Conservation (phyloP, 2,329 filamentous ascomycete species). For the Didymella lethalis region DNA sequence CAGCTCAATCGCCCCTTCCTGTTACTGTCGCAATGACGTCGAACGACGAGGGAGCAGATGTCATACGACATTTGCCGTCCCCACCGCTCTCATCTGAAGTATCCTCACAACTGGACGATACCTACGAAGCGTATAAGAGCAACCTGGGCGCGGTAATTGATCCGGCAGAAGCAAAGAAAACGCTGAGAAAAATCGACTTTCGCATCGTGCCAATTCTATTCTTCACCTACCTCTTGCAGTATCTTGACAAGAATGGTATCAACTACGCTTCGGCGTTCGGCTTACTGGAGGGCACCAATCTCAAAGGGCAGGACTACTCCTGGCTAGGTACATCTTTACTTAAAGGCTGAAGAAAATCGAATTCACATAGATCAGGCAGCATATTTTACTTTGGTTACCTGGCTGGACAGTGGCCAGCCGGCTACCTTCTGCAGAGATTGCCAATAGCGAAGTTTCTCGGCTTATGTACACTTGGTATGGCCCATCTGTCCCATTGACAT, state of each 20-base stretch:
- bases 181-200: slow-evolving; percentile 42
- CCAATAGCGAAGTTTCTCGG: slow-evolving; percentile 58
- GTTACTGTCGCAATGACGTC: slow-evolving; percentile 18
- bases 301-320: slow-evolving; percentile 42
- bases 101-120: slow-evolving; percentile 42
- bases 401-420: slow-evolving; percentile 55
- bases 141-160: slow-evolving; percentile 31
- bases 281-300: slow-evolving; percentile 56
- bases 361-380: slow-evolving; percentile 35
- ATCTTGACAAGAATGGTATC: slow-evolving; percentile 58
- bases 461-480: slow-evolving; percentile 49
- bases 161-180: slow-evolving; percentile 38
- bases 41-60: slow-evolving; percentile 28
- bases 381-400: slow-evolving; percentile 63
- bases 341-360: neutral
- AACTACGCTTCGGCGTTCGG: slow-evolving; percentile 62
- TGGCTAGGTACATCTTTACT: slow-evolving; percentile 20
- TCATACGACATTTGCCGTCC: slow-evolving; percentile 31
- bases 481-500: no score
- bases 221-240: slow-evolving; percentile 51
- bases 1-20: neutral
- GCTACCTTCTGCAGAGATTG: slow-evolving; percentile 55
- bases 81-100: slow-evolving; percentile 28
- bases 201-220: slow-evolving; percentile 45
- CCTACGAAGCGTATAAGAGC: slow-evolving; percentile 44